Evolutionary conservation across 805 yeast genomes (phyloP).

Genomic region (Isabelozyma rhagii): DNA sequence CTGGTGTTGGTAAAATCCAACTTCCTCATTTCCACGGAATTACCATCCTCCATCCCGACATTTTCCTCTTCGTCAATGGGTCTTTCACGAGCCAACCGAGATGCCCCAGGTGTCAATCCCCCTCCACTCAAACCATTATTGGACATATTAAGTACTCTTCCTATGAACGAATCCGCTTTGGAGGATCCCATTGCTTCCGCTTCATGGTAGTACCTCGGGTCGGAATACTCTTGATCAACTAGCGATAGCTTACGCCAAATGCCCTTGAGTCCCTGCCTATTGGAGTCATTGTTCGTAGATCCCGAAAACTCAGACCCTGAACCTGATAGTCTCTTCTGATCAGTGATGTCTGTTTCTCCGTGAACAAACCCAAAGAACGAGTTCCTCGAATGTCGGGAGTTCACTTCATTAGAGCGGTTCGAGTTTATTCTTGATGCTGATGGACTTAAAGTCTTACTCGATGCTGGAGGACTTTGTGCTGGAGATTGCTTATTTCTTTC

Average conservation of each 20-base stretch:
- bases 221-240: constrained; percentile 26
- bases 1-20: constrained; percentile 41
- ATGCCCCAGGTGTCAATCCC: constrained; percentile 42
- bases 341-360: constrained; percentile 20
- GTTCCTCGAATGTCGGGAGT: not conserved
- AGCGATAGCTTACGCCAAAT: constrained; percentile 35
- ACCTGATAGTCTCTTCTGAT: constrained; percentile 10
- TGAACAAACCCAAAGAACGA: constrained; percentile 1
- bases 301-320: constrained; percentile 5
- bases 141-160: constrained; percentile 26
- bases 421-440: not conserved
- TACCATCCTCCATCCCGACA: not conserved
- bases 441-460: not conserved
- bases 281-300: constrained; percentile 5
- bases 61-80: not conserved
- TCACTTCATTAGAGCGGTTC: not conserved
- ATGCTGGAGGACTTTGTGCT: no score
- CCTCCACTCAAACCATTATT: constrained; percentile 34
- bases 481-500: no score
- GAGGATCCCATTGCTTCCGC: constrained; percentile 10
- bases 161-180: constrained; percentile 35
- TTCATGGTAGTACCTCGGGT: constrained; percentile 4
- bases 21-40: constrained; percentile 24
- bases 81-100: constrained; percentile 8
- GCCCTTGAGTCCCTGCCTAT: constrained; percentile 15